Conservation (phyloP, 305 asterid genomes). For the Striga hermonthica region DNA sequence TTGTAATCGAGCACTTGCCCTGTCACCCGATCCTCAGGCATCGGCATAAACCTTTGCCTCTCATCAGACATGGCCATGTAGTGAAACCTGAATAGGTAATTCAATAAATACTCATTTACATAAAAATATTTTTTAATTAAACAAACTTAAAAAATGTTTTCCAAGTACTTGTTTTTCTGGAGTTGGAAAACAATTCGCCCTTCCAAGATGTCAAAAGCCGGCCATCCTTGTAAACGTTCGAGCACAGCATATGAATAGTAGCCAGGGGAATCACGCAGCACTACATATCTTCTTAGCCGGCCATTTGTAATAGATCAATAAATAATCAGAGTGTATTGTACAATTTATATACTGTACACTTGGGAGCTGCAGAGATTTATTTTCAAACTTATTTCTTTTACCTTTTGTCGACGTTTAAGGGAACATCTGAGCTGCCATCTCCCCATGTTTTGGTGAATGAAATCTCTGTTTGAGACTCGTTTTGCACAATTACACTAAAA, state of each 20-base stretch:
- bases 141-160: neutral
- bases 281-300: constrained; percentile 37
- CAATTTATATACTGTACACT: too few relatives aligned
- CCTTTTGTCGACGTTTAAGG: constrained; percentile 58
- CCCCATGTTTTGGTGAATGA: constrained; percentile 51
- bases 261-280: constrained; percentile 52
- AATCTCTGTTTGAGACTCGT: constrained; percentile 42
- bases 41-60: constrained; percentile 67
- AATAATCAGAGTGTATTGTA: too few relatives aligned
- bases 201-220: constrained; percentile 42
- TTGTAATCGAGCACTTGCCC: constrained; percentile 48
- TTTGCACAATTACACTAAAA: constrained; percentile 36
- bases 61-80: constrained; percentile 71
- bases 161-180: constrained; percentile 35
- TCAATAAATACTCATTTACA: neutral
- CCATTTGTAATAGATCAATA: neutral
- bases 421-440: constrained; percentile 29
- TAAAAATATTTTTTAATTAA: neutral
- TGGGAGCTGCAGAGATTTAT: too few relatives aligned
- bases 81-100: constrained; percentile 42
- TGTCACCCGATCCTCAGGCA: constrained; percentile 35
- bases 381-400: neutral
- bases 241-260: constrained; percentile 51
- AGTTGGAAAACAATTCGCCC: constrained; percentile 62
- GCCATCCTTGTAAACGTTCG: constrained; percentile 53